Base-by-base conservation (phyloP, 1,139 yeast genomes). In the Yamadazyma oceani region DNA sequence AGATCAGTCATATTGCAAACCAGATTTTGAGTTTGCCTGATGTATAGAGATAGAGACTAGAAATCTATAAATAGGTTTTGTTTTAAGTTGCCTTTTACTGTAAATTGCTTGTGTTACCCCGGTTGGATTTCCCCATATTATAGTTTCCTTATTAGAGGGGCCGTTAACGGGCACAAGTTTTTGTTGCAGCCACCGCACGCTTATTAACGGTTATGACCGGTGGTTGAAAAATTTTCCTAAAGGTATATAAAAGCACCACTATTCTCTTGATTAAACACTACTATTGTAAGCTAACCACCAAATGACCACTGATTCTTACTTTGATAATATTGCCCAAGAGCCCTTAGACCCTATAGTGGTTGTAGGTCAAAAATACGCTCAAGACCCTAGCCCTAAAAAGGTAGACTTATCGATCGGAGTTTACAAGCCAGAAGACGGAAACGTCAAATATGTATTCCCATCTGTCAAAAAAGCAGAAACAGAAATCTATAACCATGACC, bases 351-450 rank as follows among this genome's bases (percentile, higher is more conserved):
- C 75, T 26, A 66, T 70, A 34, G 55, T 66, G 36, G 48, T 52
- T 36, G 58, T 65, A 34, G 57, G 64, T 60, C 45, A 44, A 24
- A 52, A 51, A 24, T 62, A 50, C 44, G 49, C 48, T 8, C 38
- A 47, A 10, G 76, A 70, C 50, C 37, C 55, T 15, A 32, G 46
- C 35, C 59, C 66, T 2, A 34, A 50, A 13, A 69, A 70, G 49
- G 55, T 69, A 22, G 75, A 70, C 42, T 65, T 68, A 15, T 58
- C 69, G 19, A 66, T 69, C 24, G 76, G 76, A 2, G 74, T 70
- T 17, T 70, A 69, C 53, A 69, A 67, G 44, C 59, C 65, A 26
- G 69, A 62, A 39, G 43, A 53, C 11, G 75, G 75, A 3, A 51
- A 53, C 19, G 26, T 35, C 17, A 54, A 64, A 31, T 67, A 58